A percentile compares a stretch with the other conserved stretches of the same genome.
Conservation (phyloP, 2,329 filamentous ascomycete species). For the Dactylonectria estremocensis region DNA sequence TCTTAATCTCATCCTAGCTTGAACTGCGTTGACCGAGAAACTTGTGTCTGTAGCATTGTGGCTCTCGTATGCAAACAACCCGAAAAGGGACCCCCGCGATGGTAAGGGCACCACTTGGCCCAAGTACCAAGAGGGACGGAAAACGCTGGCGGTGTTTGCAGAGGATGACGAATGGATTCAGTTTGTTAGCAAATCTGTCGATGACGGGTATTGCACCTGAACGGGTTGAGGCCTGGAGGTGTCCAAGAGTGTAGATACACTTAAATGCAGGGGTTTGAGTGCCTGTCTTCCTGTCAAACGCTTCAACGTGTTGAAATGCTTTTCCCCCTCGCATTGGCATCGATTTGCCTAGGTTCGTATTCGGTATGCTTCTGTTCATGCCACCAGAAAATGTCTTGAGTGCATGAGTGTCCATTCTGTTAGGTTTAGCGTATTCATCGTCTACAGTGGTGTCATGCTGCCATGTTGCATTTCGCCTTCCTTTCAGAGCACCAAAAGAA, state of each 20-base stretch:
- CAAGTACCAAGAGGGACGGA: conserved; percentile 36
- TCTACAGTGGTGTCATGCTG: conserved; percentile 20
- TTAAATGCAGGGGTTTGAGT: too few species aligned
- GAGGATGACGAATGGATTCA: conserved; percentile 29
- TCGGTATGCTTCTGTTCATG: too few species aligned
- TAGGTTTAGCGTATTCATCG: not conserved
- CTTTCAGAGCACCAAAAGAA: conserved; percentile 17
- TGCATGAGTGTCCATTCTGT: not conserved
- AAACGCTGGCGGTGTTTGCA: conserved; percentile 43
- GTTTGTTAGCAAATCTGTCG: conserved; percentile 26
- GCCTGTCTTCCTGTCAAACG: too few species aligned
- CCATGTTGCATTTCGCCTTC: conserved; percentile 4
- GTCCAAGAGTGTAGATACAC: not conserved
- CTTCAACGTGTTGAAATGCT: too few species aligned
- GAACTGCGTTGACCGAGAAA: not conserved
- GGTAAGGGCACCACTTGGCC: conserved; percentile 41
- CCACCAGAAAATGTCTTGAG: too few species aligned
- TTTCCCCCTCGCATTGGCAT: too few species aligned
- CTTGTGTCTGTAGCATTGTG: conserved; percentile 40
- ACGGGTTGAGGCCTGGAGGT: not conserved
- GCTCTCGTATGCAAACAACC: conserved; percentile 46
- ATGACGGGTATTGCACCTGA: conserved; percentile 33
- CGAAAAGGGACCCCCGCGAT: conserved; percentile 34
- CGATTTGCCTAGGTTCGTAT: too few species aligned
- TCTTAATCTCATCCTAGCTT: not conserved